Conservation (phyloP, 1,284 basidiomycete genomes). For the Erythrobasidium hasegawianum region DNA sequence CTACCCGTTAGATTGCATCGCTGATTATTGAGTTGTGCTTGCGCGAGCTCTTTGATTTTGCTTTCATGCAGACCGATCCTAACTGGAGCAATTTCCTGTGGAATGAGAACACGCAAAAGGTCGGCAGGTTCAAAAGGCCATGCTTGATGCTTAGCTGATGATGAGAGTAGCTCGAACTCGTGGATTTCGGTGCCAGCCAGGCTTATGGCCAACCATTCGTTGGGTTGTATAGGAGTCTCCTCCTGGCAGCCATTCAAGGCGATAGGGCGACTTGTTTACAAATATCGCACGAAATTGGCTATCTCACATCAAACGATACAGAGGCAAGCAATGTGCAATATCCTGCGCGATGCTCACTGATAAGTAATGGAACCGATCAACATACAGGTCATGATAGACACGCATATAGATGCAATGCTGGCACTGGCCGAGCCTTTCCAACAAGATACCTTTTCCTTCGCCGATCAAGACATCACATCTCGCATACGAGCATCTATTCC, state of each 20-base stretch:
- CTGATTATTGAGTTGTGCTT: conserved; percentile 81
- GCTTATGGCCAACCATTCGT: conserved; percentile 84
- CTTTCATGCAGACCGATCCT: conserved; percentile 96
- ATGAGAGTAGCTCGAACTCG: conserved; percentile 66
- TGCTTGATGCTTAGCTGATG: neutral
- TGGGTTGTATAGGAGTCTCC: conserved; percentile 75
- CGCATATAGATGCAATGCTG: conserved; percentile 78
- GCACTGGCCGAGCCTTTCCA: conserved; percentile 74
- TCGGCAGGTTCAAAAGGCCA: conserved; percentile 39
- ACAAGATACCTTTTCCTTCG: conserved; percentile 58
- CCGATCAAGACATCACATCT: conserved; percentile 62
- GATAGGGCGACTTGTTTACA: conserved; percentile 67
- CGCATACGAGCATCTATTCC: conserved; percentile 79
- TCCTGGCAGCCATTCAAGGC: conserved; percentile 70
- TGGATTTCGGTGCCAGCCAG: conserved; percentile 93
- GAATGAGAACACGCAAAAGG: conserved; percentile 61
- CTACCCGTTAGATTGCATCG: conserved; percentile 67
- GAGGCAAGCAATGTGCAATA: conserved; percentile 5
- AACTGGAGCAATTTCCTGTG: conserved; percentile 98
- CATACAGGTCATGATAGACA: conserved; percentile 82
- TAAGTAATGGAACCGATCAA: too few species aligned
- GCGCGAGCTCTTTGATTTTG: conserved; percentile 83
- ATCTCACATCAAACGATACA: conserved; percentile 84
- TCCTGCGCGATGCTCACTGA: neutral
- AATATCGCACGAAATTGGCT: conserved; percentile 76